A percentile compares a stretch with the other conserved stretches of the same genome.
phyloP scores from a whole-genome alignment of 164 flowering plant species.

The Umbilicus rupestris region DNA sequence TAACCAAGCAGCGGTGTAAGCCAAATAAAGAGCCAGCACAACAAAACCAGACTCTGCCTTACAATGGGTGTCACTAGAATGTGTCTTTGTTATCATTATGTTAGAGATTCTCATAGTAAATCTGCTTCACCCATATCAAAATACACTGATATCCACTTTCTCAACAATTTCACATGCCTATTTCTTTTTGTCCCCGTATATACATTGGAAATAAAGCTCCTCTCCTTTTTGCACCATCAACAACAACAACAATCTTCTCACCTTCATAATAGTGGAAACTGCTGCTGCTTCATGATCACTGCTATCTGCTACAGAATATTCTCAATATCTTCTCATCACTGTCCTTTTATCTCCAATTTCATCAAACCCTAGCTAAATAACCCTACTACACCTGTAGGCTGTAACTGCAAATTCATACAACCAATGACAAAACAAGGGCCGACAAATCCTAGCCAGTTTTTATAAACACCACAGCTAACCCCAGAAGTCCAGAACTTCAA shows the following conservation, averaged over 20 bases:
- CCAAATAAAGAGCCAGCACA: too few species aligned
- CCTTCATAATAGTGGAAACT: background rate
- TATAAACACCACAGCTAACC: too few species aligned
- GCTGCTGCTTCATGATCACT: background rate
- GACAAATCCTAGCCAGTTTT: too few species aligned
- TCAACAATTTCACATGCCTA: background rate
- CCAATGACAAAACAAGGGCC: background rate
- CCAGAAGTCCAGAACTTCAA: too few species aligned
- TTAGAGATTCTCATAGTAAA: background rate
- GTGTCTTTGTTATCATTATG: background rate
- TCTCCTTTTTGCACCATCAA: background rate
- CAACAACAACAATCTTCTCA: background rate
- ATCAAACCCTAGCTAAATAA: constrained; percentile 2
- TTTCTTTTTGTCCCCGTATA: background rate
- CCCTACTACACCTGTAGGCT: background rate
- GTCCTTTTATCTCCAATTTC: background rate
- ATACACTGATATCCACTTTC: background rate
- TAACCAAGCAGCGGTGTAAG: too few species aligned
- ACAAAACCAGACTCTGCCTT: too few species aligned
- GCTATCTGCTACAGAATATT: background rate
- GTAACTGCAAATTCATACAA: background rate
- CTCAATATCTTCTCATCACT: background rate
- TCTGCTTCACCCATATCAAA: background rate
- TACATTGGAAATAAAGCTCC: constrained; percentile 2
- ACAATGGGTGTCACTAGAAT: too few species aligned